A percentile compares a stretch with the other conserved stretches of the same genome.
Conservation (phyloP, 257 asterid species). For the Misopates orontium region DNA sequence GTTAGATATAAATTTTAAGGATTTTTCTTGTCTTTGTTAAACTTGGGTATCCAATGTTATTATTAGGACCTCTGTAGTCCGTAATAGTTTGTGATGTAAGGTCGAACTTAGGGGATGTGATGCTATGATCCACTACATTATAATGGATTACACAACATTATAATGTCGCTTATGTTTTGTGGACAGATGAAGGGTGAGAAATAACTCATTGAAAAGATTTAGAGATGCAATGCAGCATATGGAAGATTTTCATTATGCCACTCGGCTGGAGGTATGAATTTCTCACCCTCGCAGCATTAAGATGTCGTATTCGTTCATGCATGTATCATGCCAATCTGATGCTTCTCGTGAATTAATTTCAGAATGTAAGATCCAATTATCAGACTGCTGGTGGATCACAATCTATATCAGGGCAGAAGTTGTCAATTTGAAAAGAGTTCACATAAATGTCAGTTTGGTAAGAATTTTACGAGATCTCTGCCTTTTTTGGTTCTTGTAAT, state of each 20-base stretch:
- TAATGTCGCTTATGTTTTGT: slow-evolving; percentile 7
- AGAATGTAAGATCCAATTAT: slow-evolving; percentile 78
- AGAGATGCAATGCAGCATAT: slow-evolving; percentile 99
- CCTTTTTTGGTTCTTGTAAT: background rate
- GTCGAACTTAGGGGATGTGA: no score
- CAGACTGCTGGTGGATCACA: slow-evolving; percentile 50
- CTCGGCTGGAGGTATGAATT: slow-evolving; percentile 72
- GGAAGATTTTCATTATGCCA: slow-evolving; percentile 93
- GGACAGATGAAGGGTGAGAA: slow-evolving; percentile 92
- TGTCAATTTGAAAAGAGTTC: slow-evolving; percentile 32
- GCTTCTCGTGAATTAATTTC: slow-evolving; percentile 24
- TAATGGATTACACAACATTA: background rate
- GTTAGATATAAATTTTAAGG: no score
- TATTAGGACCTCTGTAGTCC: no score
- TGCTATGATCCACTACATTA: no score
- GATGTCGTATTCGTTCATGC: background rate
- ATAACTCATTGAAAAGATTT: slow-evolving; percentile 87
- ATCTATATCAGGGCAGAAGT: slow-evolving; percentile 35
- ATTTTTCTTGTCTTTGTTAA: no score
- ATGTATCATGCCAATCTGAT: background rate
- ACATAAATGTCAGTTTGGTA: background rate
- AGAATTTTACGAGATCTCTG: background rate
- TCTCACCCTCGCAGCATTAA: background rate
- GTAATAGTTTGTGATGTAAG: no score
- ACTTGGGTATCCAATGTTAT: no score